Evolutionary conservation across 306 rosid genomes (phyloP), one percentile per base, ranked within the genome.

Genomic region (Cercis canadensis): DNA sequence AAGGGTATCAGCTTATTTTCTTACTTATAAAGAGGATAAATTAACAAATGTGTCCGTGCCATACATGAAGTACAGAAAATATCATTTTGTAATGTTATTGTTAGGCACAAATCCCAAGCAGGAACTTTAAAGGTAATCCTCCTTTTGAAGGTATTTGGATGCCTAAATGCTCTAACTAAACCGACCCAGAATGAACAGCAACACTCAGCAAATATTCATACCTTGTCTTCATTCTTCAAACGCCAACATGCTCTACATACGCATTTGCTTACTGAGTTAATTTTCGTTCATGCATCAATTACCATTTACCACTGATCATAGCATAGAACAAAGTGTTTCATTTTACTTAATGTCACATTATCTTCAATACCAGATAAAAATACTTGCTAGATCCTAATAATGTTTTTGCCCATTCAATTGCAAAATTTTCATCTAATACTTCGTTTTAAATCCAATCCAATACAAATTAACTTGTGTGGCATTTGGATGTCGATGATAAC

Each of bases 41-140:
- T 56, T n/a, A 32, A 60, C 58, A 36, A 43, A 15, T 15, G 12
- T 45, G 36, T 45, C n/a, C 36, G 14, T 51, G 45, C 4, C 63
- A 65, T n/a, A 51, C 18, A 75, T 17, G 60, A 64, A 65, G 52
- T 36, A 43, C 54, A 54, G 7, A 67, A 66, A 39, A 4, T 11
- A 3, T 40, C 6, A 31, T 18, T 41, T 37, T 60, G 46, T 39
- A 11, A 19, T 18, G 44, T 60, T 40, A 60, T 39, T 39, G 50
- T 16, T 11, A 33, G 18, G n/a, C 12, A 0, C 1, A 18, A 52
- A 10, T 33, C 3, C 33, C 21, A 19, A 52, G n/a, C 14, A 52
- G n/a, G 14, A 33, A 3, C 7, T 46, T 24, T 24, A 24, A n/a
- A n/a, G n/a, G n/a, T n/a, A n/a, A n/a, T n/a, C n/a, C n/a, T n/a